Base-by-base conservation (phyloP, 768 basidiomycete genomes). In the Boletus tomentosulus region DNA sequence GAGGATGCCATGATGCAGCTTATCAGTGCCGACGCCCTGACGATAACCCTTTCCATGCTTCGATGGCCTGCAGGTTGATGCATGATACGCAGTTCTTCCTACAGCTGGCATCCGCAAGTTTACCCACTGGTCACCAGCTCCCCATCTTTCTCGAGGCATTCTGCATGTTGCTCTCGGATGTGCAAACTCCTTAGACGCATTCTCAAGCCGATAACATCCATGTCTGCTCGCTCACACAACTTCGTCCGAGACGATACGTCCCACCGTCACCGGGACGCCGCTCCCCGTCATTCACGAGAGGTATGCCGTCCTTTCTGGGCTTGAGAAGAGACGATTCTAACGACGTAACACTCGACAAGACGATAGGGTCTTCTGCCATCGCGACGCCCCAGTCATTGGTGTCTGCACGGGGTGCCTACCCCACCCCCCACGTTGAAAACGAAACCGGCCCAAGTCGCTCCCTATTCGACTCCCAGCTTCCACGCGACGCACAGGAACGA, bases 81-180 rank as follows among this genome's bases (percentile, higher is more conserved):
- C 27, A 41, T 61, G 51, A 57, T 53, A 46, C 25, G 48, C 42
- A 24, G 48, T 31, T 50, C 48, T 43, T 15, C 42, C 25, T 30
- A 54, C 34, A 24, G 39, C 54, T 50, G 19, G 19, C 54, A 50
- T 6, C 51, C 48, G 33, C 54, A 33, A 54, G 60, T 46, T 56
- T 34, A 39, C 48, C 46, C 51, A 53, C 42, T 25, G 13, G 16
- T 35, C 51, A 7, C 53, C 15, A 6, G 6, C 15, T 2, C 15
- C 37, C 16, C 42, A 19, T 34, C 35, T 28, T 19, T 48, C 37
- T 46, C 46, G 25, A 49, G 47, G 39, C 39, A 15, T 51, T 37
- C 46, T 60, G 47, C 42, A 57, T 54, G 48, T 49, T 42, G 45
- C 45, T 46, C 24, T 44, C 33, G 61, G 16, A 63, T 60, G 61